These are phyloP conservation scores for Fusarium mangiferae DNA, from an alignment of 2,329 filamentous ascomycete genomes.

Conservation along the genomic window DNA sequence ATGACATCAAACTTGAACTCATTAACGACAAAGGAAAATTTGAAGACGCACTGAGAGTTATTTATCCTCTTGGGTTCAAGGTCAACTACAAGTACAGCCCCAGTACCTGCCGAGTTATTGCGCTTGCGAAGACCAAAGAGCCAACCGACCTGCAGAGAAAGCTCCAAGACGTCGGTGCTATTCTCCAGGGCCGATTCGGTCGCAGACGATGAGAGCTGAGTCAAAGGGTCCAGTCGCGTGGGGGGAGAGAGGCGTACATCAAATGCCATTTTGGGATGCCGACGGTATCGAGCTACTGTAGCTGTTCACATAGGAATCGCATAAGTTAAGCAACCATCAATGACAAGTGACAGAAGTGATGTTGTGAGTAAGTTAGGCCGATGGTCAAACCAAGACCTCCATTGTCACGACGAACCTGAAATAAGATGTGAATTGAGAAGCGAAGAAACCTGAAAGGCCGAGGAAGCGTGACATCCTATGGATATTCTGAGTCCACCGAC, in stretches of 20 bases:
- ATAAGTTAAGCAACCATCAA: accelerated
- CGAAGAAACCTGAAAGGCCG: background rate
- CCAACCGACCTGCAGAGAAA: background rate
- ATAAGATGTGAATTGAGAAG: background rate
- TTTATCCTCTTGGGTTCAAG: background rate
- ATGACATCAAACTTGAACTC: background rate
- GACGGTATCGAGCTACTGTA: background rate
- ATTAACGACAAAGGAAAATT: background rate
- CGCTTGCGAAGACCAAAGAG: background rate
- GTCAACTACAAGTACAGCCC: background rate
- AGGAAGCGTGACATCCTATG: background rate
- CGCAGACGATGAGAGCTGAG: background rate
- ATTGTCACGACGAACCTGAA: background rate
- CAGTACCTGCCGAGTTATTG: background rate
- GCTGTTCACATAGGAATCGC: no score
- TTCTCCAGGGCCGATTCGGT: background rate
- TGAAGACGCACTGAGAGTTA: background rate
- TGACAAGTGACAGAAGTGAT: background rate
- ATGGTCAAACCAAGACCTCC: background rate
- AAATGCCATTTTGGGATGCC: background rate
- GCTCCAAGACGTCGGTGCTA: background rate
- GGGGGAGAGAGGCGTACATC: background rate
- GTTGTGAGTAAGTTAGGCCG: background rate
- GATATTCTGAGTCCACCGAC: no score
- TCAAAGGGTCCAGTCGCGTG: accelerated